Evolutionary conservation across 2,329 filamentous ascomycete species (phyloP).

Genomic region (Cytospora paraplurivora): DNA sequence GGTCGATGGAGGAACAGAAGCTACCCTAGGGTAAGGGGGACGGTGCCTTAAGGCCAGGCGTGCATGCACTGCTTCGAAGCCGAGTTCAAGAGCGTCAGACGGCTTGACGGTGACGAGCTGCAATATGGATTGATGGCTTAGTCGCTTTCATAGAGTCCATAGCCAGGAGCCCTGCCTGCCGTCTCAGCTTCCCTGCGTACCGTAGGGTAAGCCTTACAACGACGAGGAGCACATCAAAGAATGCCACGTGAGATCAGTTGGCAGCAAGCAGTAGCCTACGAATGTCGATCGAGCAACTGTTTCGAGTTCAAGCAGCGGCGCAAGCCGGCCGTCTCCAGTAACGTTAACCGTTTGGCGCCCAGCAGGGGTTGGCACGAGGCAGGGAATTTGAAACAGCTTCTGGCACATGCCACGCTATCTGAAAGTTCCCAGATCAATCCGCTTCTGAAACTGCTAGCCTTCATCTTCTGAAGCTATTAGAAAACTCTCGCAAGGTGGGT

Average conservation of each 20-base stretch:
- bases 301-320: not conserved
- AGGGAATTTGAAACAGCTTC: no score
- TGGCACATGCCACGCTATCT: slow-evolving; percentile 8
- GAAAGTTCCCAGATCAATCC: no score
- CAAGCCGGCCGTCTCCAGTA: no score
- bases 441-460: no score
- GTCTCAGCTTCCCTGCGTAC: not conserved
- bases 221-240: not conserved
- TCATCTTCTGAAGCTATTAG: no score
- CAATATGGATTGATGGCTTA: not conserved
- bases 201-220: not conserved
- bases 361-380: no score
- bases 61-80: slow-evolving; percentile 34
- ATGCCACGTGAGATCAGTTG: not conserved
- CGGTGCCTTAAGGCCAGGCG: slow-evolving; percentile 30
- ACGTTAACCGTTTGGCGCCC: no score
- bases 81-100: slow-evolving; percentile 32
- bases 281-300: not conserved
- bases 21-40: no score
- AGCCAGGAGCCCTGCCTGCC: not conserved
- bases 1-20: no score
- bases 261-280: not conserved
- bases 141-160: not conserved
- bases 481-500: no score
- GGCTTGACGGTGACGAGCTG: slow-evolving; percentile 27